phyloP scores from a whole-genome alignment of 2,329 filamentous ascomycete genomes.

The Aspergillus niger region DNA sequence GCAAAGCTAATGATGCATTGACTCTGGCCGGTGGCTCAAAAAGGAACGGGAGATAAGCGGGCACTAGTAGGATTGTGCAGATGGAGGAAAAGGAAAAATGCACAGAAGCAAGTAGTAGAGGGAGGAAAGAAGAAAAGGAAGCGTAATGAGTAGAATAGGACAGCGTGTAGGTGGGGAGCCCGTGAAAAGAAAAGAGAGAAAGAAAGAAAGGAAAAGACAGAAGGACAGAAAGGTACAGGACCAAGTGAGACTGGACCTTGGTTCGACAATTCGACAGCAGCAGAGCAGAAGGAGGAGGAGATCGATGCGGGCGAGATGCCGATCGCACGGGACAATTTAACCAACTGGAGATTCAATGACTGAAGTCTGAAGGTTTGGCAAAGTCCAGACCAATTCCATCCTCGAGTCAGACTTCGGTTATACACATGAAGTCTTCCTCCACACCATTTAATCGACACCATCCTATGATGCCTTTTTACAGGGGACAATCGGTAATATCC shows the following conservation, averaged over 20 bases:
- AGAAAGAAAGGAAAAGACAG: slow-evolving; percentile 10
- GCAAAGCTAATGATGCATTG: slow-evolving; percentile 3
- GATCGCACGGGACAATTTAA: slow-evolving; percentile 14
- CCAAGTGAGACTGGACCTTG: not conserved
- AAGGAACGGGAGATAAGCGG: not conserved
- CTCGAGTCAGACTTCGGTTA: not conserved
- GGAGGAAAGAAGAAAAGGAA: not conserved
- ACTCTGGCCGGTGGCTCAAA: not conserved
- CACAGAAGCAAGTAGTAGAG: not conserved
- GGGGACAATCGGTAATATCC: no score
- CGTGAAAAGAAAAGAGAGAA: slow-evolving; percentile 11
- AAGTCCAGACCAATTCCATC: not conserved
- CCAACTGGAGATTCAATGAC: slow-evolving; percentile 6
- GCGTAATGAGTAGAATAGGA: not conserved
- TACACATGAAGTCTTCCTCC: no score
- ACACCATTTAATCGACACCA: no score
- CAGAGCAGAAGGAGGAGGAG: not conserved
- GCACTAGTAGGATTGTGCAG: not conserved
- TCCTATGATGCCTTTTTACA: no score
- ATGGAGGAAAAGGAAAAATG: not conserved
- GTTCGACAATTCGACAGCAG: slow-evolving; percentile 1
- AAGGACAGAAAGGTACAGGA: slow-evolving; percentile 10
- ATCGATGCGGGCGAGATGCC: slow-evolving; percentile 11
- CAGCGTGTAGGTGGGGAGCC: not conserved
- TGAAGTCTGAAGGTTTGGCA: not conserved